phyloP scores from a whole-genome alignment of 805 yeast genomes.

The Lachancea fermentati region DNA sequence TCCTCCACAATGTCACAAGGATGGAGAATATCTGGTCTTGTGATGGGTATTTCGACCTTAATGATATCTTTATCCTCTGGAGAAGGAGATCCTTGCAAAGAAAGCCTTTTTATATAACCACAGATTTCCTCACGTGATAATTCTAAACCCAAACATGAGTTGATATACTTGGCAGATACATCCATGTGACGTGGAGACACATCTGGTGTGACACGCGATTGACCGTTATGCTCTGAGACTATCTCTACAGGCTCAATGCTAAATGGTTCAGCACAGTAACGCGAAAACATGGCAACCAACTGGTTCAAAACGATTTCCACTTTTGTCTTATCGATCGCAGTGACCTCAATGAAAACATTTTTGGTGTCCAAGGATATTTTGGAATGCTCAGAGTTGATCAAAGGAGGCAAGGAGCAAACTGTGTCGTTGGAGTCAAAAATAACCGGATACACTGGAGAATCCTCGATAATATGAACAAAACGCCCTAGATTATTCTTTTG shows the following conservation, averaged over 20 bases:
- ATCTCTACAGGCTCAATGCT: slow-evolving; percentile 86
- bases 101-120: slow-evolving; percentile 71
- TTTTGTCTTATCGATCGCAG: slow-evolving; percentile 94
- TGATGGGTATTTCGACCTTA: slow-evolving; percentile 76
- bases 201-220: slow-evolving; percentile 72
- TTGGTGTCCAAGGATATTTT: slow-evolving; percentile 81
- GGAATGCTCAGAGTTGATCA: slow-evolving; percentile 87
- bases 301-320: slow-evolving; percentile 89
- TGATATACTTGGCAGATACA: slow-evolving; percentile 80
- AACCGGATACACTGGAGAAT: slow-evolving; percentile 87
- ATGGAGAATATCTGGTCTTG: slow-evolving; percentile 93
- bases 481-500: slow-evolving; percentile 86
- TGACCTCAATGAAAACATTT: slow-evolving; percentile 87
- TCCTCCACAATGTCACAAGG: slow-evolving; percentile 99
- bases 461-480: slow-evolving; percentile 80
- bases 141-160: slow-evolving; percentile 85
- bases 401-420: slow-evolving; percentile 93
- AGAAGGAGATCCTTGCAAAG: slow-evolving; percentile 58
- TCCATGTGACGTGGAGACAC: slow-evolving; percentile 59
- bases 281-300: slow-evolving; percentile 92
- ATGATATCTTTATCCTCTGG: slow-evolving; percentile 36
- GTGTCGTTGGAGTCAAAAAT: slow-evolving; percentile 69
- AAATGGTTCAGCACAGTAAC: slow-evolving; percentile 76
- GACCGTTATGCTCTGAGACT: slow-evolving; percentile 71
- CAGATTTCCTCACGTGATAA: slow-evolving; percentile 64